A percentile compares a stretch with the other conserved stretches of the same genome.
These are phyloP conservation scores for Aspergillus asperescens DNA, from an alignment of 495 filamentous ascomycete genomes.

Conservation along the genomic window DNA sequence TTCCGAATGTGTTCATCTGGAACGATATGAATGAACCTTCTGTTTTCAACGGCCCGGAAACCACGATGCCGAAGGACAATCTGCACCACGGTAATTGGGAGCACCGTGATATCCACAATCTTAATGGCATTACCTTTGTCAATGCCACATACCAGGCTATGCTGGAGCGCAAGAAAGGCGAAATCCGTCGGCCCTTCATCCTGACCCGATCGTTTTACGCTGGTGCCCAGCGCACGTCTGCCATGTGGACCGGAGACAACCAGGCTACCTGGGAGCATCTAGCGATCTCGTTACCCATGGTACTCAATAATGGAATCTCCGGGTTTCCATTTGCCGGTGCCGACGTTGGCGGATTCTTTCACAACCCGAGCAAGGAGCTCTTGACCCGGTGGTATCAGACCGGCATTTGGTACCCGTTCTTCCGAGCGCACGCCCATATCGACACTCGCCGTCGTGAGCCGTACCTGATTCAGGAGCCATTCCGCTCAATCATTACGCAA, in stretches of 20 bases:
- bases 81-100: slow-evolving; percentile 90
- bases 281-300: slow-evolving; percentile 79
- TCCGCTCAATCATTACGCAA: slow-evolving; percentile 77
- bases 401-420: slow-evolving; percentile 97
- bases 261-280: slow-evolving; percentile 91
- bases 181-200: slow-evolving; percentile 77
- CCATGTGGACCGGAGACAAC: slow-evolving; percentile 99
- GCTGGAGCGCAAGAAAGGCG: slow-evolving; percentile 72
- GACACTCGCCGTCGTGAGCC: slow-evolving; percentile 92
- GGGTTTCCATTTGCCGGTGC: slow-evolving; percentile 94
- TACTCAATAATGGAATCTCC: slow-evolving; percentile 82
- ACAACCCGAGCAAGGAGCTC: slow-evolving; percentile 87
- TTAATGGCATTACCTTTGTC: slow-evolving; percentile 89
- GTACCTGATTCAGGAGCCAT: slow-evolving; percentile 79
- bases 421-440: slow-evolving; percentile 96
- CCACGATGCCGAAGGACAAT: slow-evolving; percentile 95
- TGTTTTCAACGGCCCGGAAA: slow-evolving; percentile 96
- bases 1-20: slow-evolving; percentile 87
- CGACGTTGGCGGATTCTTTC: slow-evolving; percentile 97
- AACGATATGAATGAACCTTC: slow-evolving; percentile 99
- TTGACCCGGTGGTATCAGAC: slow-evolving; percentile 94
- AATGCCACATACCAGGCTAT: slow-evolving; percentile 88
- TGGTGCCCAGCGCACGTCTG: slow-evolving; percentile 80
- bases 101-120: slow-evolving; percentile 91
- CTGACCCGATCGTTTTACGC: slow-evolving; percentile 89